A percentile compares a stretch with the other conserved stretches of the same genome.
These are phyloP conservation scores for Talaromyces sp. DNA, from an alignment of 2,329 filamentous ascomycete species.

Conservation along the genomic window DNA sequence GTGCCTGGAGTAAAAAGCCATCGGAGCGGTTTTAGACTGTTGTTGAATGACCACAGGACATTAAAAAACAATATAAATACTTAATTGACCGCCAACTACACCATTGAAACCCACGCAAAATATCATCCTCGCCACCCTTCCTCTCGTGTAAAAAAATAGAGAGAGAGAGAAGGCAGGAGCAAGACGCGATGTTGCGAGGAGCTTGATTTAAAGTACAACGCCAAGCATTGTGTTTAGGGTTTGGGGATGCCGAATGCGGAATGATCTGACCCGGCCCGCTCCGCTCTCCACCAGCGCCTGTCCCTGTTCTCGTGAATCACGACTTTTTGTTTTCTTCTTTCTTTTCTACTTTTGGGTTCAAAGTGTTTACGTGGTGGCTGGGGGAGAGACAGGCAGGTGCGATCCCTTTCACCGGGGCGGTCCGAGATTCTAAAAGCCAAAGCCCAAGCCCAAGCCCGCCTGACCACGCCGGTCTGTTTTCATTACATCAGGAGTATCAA, in stretches of 20 bases:
- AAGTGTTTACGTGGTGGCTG: background rate
- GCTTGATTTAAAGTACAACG: conserved; percentile 7
- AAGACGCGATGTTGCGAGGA: background rate
- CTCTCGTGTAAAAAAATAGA: no score
- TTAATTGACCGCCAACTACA: background rate
- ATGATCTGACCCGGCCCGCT: background rate
- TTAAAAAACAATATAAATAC: background rate
- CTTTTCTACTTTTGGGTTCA: no score
- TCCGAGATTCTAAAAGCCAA: background rate
- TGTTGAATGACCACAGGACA: background rate
- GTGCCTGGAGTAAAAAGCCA: background rate
- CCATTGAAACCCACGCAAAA: background rate
- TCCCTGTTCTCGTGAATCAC: background rate
- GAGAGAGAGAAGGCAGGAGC: background rate
- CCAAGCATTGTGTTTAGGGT: conserved; percentile 1
- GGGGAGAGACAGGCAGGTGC: background rate
- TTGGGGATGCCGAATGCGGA: background rate
- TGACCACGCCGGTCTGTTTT: background rate
- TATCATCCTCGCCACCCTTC: background rate
- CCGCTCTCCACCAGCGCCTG: background rate
- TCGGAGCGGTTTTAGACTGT: no score
- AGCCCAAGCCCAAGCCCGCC: background rate
- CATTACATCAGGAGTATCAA: background rate
- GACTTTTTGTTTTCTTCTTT: no score
- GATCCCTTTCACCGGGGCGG: background rate